Base-by-base conservation (phyloP, 169 alveolate genomes). In the Eimeria maxima region DNA sequence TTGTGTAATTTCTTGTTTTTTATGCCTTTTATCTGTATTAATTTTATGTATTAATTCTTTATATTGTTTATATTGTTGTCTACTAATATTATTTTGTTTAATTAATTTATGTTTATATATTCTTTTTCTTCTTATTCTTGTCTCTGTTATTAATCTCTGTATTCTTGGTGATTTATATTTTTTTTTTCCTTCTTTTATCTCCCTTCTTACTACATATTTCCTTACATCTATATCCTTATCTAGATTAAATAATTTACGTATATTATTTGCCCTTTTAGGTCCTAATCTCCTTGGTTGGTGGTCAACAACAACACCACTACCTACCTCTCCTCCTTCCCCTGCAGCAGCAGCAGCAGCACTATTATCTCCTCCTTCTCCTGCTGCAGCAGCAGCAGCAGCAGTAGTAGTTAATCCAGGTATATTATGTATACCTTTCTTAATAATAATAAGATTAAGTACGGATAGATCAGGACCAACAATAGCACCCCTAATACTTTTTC, bases 401-500 rank as follows among this genome's bases (percentile, higher is more conserved):
- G n/a, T n/a, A n/a, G n/a, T n/a, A n/a, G 99, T 99, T 96, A 99
- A 98, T 67, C 99, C 99, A 88, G 98, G 99, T 83, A 99, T 98
- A 73, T 99, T 99, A 44, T 98, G 93, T 11, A 67, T 97, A n/a
- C 99, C 99, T 98, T 99, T 99, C 99, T 99, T 99, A 95, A 98
- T 99, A 95, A 99, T 93, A 88, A 98, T 99, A 93, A 99, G 97
- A 97, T 99, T 98, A 93, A 99, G 97, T 95, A 99, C 99, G 71
- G 99, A 99, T 86, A 99, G 98, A 97, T 99, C 99, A 73, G 99
- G 99, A 60, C 99, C 99, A 84, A 99, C 99, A 96, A 99, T 99
- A 98, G 99, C 99, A 45, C 99, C 99, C 96, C 99, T 98, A 65
- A 99, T 99, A 50, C 99, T 99, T 98, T 99, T 99, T 97, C 99